Base-by-base conservation (phyloP, 2,329 filamentous ascomycete genomes). In the Fusarium pseudograminearum region DNA sequence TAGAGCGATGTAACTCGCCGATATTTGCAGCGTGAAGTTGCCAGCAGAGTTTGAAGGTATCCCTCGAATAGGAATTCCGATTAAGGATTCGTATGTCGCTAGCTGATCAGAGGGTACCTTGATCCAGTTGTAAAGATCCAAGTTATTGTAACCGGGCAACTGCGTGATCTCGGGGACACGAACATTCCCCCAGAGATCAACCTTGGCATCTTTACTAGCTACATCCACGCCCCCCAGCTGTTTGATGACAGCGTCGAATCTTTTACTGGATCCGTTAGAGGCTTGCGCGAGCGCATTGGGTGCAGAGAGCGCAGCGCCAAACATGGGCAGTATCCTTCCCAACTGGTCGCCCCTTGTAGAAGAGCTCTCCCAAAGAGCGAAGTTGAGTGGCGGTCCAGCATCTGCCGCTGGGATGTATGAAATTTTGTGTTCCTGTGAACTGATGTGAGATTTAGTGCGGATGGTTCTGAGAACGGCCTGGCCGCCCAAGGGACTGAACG, bases 391-490 rank as follows among this genome's bases (percentile, higher is more conserved):
- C 5, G 24, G 18, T 7, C 30, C 30, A 30, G 16, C 38, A 18
- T 22, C 8, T 24, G 8, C 15, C 8, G 14, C 55, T 18, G 10
- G 41, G 4, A 12, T 34, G 8, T 54, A 18, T 4, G 28, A 26
- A 6, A 36, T n/a, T 1, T n/a, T 7, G 2, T 36, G 5, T 2
- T 20, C 22, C 5, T 16, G 28, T 30, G 8, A 14, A 10, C 14
- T 57, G 12, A n/a, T 45, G n/a, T 31, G 16, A 2, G 38, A 16
- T 20, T 28, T 26, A 2, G 30, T 15, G 4, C 9, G 20, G 0
- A 63, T n/a, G 4, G 60, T 45, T 0, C 61, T 48, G 10, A 64
- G 44, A 8, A 45, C 61, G 2, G 44, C 57, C 38, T 61, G 48
- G 12, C 61, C 61, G 28, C 28, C 28, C 5, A 30, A 30, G 28